Evolutionary conservation across 371 early-diverging fungal genomes (phyloP).

Genomic region (Cokeromyces recurvatus): DNA sequence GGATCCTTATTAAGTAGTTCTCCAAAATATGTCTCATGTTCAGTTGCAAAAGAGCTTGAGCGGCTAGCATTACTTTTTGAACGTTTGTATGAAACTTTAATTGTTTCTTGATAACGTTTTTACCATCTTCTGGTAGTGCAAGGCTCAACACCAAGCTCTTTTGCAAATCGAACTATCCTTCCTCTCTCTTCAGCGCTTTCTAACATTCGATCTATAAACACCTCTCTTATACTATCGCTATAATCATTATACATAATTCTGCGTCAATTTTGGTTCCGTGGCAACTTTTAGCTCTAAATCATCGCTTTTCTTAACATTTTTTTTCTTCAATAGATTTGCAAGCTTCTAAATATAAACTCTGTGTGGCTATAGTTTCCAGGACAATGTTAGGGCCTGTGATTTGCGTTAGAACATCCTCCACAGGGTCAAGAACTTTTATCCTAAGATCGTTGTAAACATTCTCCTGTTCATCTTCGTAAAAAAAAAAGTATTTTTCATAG

Average conservation of each 20-base stretch:
- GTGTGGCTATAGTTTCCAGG: slow-evolving; percentile 10
- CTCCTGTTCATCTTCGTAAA: slow-evolving; percentile 9
- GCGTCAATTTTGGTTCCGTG: slow-evolving; percentile 11
- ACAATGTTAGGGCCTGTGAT: slow-evolving; percentile 9
- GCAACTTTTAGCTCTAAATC: slow-evolving; percentile 4
- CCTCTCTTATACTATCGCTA: slow-evolving; percentile 11
- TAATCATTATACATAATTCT: slow-evolving; percentile 10
- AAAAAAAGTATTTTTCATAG: slow-evolving; percentile 5
- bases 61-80: slow-evolving; percentile 10
- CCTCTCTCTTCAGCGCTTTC: slow-evolving; percentile 13
- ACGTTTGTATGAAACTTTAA: slow-evolving; percentile 8
- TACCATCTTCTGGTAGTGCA: slow-evolving; percentile 8
- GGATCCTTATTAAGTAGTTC: slow-evolving; percentile 12
- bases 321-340: slow-evolving; percentile 5
- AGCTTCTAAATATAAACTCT: slow-evolving; percentile 8
- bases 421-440: slow-evolving; percentile 8
- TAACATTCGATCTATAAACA: slow-evolving; percentile 12
- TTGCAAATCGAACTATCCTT: slow-evolving; percentile 4
- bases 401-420: slow-evolving; percentile 12
- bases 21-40: slow-evolving; percentile 8
- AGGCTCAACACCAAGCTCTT: slow-evolving; percentile 9
- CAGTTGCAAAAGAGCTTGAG: slow-evolving; percentile 8
- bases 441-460: slow-evolving; percentile 10
- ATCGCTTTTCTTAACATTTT: slow-evolving; percentile 8
- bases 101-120: slow-evolving; percentile 8